Evolutionary conservation across 768 basidiomycete species (phyloP).

Genomic region (Leccinum disarticulatum): DNA sequence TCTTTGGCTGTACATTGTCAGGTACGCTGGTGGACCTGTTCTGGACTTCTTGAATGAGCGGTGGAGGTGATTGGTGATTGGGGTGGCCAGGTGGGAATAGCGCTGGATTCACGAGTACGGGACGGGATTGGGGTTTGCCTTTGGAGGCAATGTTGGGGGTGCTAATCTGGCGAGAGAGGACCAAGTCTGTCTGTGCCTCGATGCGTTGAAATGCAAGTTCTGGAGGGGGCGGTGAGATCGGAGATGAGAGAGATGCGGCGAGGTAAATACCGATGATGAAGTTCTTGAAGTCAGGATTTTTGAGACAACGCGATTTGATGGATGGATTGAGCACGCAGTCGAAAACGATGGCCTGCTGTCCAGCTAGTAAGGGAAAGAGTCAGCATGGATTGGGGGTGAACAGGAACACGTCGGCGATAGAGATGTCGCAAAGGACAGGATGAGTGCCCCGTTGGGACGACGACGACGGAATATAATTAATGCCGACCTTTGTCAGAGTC

Average conservation of each 20-base stretch:
- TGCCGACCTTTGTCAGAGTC: constrained; percentile 70
- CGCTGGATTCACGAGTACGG: constrained; percentile 51
- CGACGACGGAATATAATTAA: constrained; percentile 8
- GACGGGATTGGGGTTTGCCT: constrained; percentile 61
- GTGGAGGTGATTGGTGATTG: constrained; percentile 11
- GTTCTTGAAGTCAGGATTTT: constrained; percentile 62
- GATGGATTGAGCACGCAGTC: constrained; percentile 67
- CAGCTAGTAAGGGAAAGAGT: constrained; percentile 44
- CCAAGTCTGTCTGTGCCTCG: constrained; percentile 57
- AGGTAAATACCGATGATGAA: constrained; percentile 60
- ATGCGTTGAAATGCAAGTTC: constrained; percentile 70
- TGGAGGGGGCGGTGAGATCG: constrained; percentile 30
- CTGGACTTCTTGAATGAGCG: constrained; percentile 34
- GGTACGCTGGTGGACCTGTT: constrained; percentile 42
- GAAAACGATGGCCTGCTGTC: constrained; percentile 67
- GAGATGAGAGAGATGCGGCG: background rate
- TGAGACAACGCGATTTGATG: constrained; percentile 57
- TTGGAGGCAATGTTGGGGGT: constrained; percentile 79
- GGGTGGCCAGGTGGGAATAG: constrained; percentile 34
- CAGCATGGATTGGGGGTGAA: background rate
- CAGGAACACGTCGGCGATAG: constrained; percentile 17
- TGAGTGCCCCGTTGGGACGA: background rate
- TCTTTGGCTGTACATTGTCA: constrained; percentile 33
- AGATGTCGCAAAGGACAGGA: constrained; percentile 5
- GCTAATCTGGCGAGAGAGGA: constrained; percentile 65